Evolutionary conservation across 768 basidiomycete species (phyloP).

Genomic region (Leccinum arenicola): DNA sequence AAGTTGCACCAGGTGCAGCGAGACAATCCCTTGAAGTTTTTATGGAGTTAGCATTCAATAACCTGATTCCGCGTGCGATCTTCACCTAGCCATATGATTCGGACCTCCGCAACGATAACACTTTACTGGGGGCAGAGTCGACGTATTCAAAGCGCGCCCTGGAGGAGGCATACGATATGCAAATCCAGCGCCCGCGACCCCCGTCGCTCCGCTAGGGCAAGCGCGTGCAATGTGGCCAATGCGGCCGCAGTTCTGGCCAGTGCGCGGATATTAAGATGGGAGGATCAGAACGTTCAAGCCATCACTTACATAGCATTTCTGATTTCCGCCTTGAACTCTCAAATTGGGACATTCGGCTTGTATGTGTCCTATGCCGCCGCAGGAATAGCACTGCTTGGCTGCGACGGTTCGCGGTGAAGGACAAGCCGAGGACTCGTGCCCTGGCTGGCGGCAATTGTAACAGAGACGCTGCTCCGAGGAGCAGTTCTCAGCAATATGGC

Average conservation of each 20-base stretch:
- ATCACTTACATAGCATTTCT: constrained; percentile 79
- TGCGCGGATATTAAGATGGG: constrained; percentile 2
- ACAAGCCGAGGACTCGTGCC: constrained; percentile 88
- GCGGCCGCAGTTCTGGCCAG: constrained; percentile 68
- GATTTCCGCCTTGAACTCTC: constrained; percentile 62
- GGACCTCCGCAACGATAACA: constrained; percentile 89
- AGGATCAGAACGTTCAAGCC: neutral
- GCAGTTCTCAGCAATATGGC: constrained; percentile 92
- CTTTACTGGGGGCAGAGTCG: constrained; percentile 77
- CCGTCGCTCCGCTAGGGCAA: constrained; percentile 54
- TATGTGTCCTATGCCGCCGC: constrained; percentile 89
- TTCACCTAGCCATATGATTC: constrained; percentile 81
- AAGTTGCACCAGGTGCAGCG: constrained; percentile 60
- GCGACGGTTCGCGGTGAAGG: constrained; percentile 79
- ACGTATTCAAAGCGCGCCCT: constrained; percentile 71
- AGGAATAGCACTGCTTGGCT: constrained; percentile 90
- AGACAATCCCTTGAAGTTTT: constrained; percentile 66
- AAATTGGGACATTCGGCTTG: constrained; percentile 84
- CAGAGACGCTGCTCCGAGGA: constrained; percentile 85
- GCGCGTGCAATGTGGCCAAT: constrained; percentile 79
- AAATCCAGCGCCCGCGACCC: constrained; percentile 44
- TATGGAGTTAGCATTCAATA: constrained; percentile 5
- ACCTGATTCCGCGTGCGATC: neutral
- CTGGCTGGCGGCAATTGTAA: constrained; percentile 94
- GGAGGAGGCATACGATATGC: constrained; percentile 70